Evolutionary conservation across 1,284 basidiomycete genomes (phyloP).

Genomic region (Ganoderma sinense): DNA sequence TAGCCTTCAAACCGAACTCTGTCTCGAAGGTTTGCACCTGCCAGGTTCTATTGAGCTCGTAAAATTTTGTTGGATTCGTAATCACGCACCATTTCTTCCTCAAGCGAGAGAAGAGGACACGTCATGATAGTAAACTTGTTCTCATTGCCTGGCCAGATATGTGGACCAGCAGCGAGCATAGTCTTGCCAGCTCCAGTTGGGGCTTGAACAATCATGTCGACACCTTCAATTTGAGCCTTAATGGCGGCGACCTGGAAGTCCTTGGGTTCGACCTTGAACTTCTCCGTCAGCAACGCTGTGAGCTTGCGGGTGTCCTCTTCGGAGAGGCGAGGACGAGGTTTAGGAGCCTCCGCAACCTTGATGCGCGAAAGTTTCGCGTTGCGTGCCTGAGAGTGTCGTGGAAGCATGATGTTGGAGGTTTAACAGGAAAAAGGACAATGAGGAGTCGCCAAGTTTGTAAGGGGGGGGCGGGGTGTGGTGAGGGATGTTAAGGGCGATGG

Average conservation of each 20-base stretch:
- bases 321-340: too few relatives aligned
- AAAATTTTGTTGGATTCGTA: too few relatives aligned
- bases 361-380: too few relatives aligned
- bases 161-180: slow-evolving; percentile 29
- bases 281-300: too few relatives aligned
- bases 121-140: slow-evolving; percentile 44
- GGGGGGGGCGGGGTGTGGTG: too few relatives aligned
- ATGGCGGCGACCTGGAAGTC: slow-evolving; percentile 32
- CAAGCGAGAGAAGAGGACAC: slow-evolving; percentile 46
- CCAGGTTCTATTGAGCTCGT: background rate
- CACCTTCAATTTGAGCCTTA: slow-evolving; percentile 21
- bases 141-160: slow-evolving; percentile 32
- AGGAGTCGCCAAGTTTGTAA: too few relatives aligned
- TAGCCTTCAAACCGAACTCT: background rate
- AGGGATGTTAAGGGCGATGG: too few relatives aligned
- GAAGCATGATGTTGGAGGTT: too few relatives aligned
- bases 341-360: too few relatives aligned
- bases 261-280: slow-evolving; percentile 5
- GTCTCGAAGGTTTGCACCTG: background rate
- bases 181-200: slow-evolving; percentile 30
- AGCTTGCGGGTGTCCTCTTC: too few relatives aligned
- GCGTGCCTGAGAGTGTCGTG: too few relatives aligned
- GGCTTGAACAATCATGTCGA: slow-evolving; percentile 28
- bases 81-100: slow-evolving; percentile 45
- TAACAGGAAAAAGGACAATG: too few relatives aligned